Evolutionary conservation across 176 grass and related monocot genomes (phyloP).

Genomic region (Aechmea fasciata): DNA sequence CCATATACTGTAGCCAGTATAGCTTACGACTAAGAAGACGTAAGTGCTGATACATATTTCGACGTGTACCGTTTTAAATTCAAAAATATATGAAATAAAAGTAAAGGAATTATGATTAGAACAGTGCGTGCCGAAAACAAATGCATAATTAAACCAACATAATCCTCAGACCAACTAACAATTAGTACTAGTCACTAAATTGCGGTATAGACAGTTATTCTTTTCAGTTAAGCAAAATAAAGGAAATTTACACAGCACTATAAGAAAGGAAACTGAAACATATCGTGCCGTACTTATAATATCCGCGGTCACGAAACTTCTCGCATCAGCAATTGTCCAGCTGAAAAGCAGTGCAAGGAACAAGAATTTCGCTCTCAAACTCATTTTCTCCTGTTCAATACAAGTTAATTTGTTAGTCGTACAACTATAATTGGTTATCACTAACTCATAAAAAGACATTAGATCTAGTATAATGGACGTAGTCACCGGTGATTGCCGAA

Average conservation of each 20-base stretch:
- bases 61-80: no score
- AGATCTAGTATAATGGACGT: neutral
- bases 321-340: slow-evolving; percentile 16
- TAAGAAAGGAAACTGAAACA: neutral
- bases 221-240: neutral
- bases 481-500: no score
- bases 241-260: neutral
- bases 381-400: slow-evolving; percentile 5
- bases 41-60: no score
- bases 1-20: no score
- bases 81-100: no score
- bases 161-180: no score
- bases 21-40: no score
- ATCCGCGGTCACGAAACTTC: slow-evolving; percentile 19
- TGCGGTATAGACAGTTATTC: neutral
- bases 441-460: neutral
- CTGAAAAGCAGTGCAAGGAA: slow-evolving; percentile 33
- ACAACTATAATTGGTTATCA: neutral
- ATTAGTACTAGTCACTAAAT: no score
- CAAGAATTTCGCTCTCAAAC: slow-evolving; percentile 21
- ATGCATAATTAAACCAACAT: no score
- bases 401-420: neutral
- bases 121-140: no score
- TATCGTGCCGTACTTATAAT: neutral
- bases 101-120: no score